Evolutionary conservation across 345 rosid species (phyloP).

Genomic region (Citrus mangshanensis): DNA sequence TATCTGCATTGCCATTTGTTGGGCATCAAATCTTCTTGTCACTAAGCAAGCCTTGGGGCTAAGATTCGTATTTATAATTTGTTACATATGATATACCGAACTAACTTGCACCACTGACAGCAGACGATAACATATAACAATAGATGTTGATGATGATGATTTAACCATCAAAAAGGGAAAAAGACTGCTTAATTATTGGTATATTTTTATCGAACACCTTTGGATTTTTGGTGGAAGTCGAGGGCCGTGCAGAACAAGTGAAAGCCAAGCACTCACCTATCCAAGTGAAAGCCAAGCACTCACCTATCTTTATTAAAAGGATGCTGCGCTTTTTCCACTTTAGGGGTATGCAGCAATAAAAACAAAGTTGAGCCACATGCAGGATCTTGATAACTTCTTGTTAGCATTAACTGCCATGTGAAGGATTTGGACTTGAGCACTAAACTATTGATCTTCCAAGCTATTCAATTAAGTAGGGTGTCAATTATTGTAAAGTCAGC

Average conservation of each 20-base stretch:
- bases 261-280: not conserved
- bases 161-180: not conserved
- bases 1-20: slow-evolving; percentile 22
- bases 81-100: not conserved
- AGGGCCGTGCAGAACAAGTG: not conserved
- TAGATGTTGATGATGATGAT: not conserved
- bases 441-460: not conserved
- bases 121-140: not conserved
- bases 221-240: not conserved
- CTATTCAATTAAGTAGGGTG: not conserved
- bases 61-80: slow-evolving; percentile 8
- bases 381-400: not conserved
- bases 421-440: not conserved
- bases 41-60: slow-evolving; percentile 6
- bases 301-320: slow-evolving; percentile 5
- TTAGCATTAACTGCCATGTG: not conserved
- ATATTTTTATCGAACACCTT: not conserved
- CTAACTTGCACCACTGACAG: not conserved
- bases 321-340: slow-evolving; percentile 23
- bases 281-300: not conserved
- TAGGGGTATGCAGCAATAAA: slow-evolving; percentile 3
- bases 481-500: not conserved
- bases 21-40: slow-evolving; percentile 7
- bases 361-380: slow-evolving; percentile 19
- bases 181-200: not conserved